Evolutionary conservation across 2,329 filamentous ascomycete genomes (phyloP), one percentile per base, ranked within the genome.

Genomic region (Alternaria sp.): DNA sequence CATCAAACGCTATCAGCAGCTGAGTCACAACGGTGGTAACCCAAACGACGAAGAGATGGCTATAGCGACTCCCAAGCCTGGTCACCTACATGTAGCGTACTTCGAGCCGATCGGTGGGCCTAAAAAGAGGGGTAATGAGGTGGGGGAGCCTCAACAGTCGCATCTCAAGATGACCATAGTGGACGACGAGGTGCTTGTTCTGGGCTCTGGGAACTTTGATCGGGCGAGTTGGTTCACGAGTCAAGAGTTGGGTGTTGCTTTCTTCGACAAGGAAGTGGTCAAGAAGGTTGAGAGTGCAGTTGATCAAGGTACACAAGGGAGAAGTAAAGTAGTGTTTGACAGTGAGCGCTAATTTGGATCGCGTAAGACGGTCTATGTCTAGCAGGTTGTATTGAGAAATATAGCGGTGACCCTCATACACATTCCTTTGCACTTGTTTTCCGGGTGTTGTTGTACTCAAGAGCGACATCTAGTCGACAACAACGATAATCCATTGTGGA

Each of bases 141-240:
- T n/a, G 3, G 73, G 74, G 18, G 88, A 91, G 70, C 90, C 91
- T 0, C 87, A 90, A 3, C 88, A 92, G 54, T 89, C 88, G 5
- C 92, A 96, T 78, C 81, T 94, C 58, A 96, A 96, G 77, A 84
- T 93, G 72, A 90, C 87, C 0, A 83, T 93, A 54, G 85, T 94
- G 3, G 92, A 96, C 74, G 82, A 83, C 1, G 82, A 88, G 62
- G 87, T 88, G 20, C 82, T 89, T 1, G 83, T 95, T 1, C 79
- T 95, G 3, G 92, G 92, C 0, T 94, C 91, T 18, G 92, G 91
- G 1, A 96, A 96, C 74, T 87, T 94, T 84, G 92, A 96, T 78
- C 86, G 92, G 1, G 91, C 92, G 7, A 94, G 91, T 73, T 95
- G 91, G 91, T 94, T 87, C 78, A 95, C 92, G 5, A 94, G 91